Base-by-base conservation (phyloP, 805 yeast species). In the Tetrapisispora iriomotensis region DNA sequence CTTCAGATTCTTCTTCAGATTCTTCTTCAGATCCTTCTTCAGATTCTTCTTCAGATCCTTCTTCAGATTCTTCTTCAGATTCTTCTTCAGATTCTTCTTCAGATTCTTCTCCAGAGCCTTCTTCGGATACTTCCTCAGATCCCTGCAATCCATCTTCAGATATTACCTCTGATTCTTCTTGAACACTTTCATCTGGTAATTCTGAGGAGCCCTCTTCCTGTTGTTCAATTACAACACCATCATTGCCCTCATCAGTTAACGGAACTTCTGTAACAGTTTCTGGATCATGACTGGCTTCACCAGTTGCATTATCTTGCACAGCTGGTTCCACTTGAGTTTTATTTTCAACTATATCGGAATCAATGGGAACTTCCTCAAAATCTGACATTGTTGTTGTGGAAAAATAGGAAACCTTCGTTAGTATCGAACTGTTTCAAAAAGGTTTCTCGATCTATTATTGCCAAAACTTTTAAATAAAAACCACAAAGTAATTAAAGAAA, bases 41-140 rank as follows among this genome's bases (percentile, higher is more conserved):
- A 14, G 40, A 36, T 1, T 44, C 48, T 28, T 56, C 43, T 23
- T 45, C 45, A 36, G 44, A 43, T 36, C 50, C 35, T 10, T 40
- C 39, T 15, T 40, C 45, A 21, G 41, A 42, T 21, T 44, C 46
- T 14, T 43, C 45, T 13, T 43, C 42, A 20, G 39, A 42, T 37
- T 45, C 41, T 19, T 45, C 34, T 18, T 26, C 40, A 15, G 32
- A 39, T 15, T 15, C 10, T 8, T 34, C 40, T 15, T 32, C 18
- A 10, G 29, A 18, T 6, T 30, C 38, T 14, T 21, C 39, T 17
- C 40, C 34, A 9, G 45, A 53, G 26, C 58, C 58, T 19, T 54
- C 56, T 35, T 43, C 48, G 38, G 44, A 46, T 22, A 46, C 47
- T 17, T 47, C 52, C 21, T 53, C 59, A 37, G 60, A 54, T 18